These are phyloP conservation scores for Candida qinlingensis DNA, from an alignment of 805 yeast species.

Conservation along the genomic window DNA sequence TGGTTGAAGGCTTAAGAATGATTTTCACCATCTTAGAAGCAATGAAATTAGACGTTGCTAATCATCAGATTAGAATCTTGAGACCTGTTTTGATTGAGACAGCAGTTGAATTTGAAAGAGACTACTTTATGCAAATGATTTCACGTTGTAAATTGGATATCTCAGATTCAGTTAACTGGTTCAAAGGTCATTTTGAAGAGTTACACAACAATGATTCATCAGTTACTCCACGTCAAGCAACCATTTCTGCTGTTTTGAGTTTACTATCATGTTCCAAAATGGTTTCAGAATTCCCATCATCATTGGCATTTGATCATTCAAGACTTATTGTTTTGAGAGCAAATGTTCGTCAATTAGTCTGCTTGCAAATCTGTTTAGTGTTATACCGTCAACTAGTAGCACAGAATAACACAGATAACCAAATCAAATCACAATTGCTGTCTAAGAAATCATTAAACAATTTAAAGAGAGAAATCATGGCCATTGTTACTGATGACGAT, in stretches of 20 bases:
- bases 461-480: slow-evolving; percentile 66
- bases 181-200: slow-evolving; percentile 13
- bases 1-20: slow-evolving; percentile 73
- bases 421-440: slow-evolving; percentile 25
- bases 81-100: slow-evolving; percentile 82
- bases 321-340: slow-evolving; percentile 74
- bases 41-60: slow-evolving; percentile 92
- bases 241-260: slow-evolving; percentile 51
- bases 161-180: slow-evolving; percentile 26
- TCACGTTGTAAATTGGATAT: slow-evolving; percentile 26
- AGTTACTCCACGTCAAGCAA: slow-evolving; percentile 32
- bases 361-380: slow-evolving; percentile 67
- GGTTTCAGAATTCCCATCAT: slow-evolving; percentile 78
- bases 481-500: slow-evolving; percentile 77
- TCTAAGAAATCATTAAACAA: slow-evolving; percentile 34
- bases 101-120: slow-evolving; percentile 84
- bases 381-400: slow-evolving; percentile 64
- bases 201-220: slow-evolving; percentile 10
- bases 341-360: slow-evolving; percentile 79
- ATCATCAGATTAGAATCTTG: slow-evolving; percentile 83
- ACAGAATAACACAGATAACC: slow-evolving; percentile 13
- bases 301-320: slow-evolving; percentile 80
- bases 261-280: slow-evolving; percentile 72
- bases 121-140: slow-evolving; percentile 74
- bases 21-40: slow-evolving; percentile 84